Percentiles rank a stretch among this genome's conserved stretches.
Conservation (phyloP, 1,284 basidiomycete genomes). For the Tylopilus orsonianus region DNA sequence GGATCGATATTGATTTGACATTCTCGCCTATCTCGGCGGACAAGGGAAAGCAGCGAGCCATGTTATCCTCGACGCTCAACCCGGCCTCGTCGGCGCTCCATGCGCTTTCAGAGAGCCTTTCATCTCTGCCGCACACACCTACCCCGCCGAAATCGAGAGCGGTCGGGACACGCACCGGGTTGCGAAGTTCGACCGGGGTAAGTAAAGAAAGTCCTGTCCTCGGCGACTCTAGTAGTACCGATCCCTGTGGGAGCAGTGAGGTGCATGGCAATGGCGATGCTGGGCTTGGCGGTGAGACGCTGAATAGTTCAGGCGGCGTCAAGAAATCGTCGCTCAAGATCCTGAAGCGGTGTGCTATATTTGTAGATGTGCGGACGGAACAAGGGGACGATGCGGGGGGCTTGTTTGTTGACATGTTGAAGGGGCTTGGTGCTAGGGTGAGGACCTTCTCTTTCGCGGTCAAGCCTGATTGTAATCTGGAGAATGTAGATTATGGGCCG, state of each 20-base stretch:
- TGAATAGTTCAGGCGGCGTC: slow-evolving; percentile 21
- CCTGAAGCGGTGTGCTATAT: slow-evolving; percentile 79
- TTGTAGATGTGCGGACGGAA: slow-evolving; percentile 86
- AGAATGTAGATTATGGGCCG: slow-evolving; percentile 53
- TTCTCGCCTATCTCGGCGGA: slow-evolving; percentile 26
- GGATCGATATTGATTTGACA: slow-evolving; percentile 14
- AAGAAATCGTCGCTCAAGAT: slow-evolving; percentile 40
- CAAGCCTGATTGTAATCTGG: slow-evolving; percentile 6
- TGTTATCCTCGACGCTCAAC: slow-evolving; percentile 43
- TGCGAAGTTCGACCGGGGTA: slow-evolving; percentile 39
- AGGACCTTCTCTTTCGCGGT: slow-evolving; percentile 27
- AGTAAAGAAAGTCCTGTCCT: slow-evolving; percentile 34
- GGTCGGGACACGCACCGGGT: slow-evolving; percentile 30
- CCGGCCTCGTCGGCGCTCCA: slow-evolving; percentile 60
- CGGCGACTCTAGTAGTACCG: slow-evolving; percentile 19
- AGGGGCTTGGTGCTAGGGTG: slow-evolving; percentile 81
- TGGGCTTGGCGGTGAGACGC: slow-evolving; percentile 21
- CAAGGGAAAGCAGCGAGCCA: slow-evolving; percentile 27
- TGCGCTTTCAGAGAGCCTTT: slow-evolving; percentile 56
- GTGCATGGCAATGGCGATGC: slow-evolving; percentile 15
- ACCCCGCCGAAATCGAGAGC: slow-evolving; percentile 40
- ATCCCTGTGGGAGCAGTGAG: slow-evolving; percentile 12
- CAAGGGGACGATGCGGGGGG: slow-evolving; percentile 83
- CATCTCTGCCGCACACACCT: slow-evolving; percentile 42
- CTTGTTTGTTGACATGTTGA: slow-evolving; percentile 86